A percentile compares a stretch with the other conserved stretches of the same genome.
Evolutionary conservation across 1,284 basidiomycete genomes (phyloP).

Genomic region (Ceraceosorus guamensis): DNA sequence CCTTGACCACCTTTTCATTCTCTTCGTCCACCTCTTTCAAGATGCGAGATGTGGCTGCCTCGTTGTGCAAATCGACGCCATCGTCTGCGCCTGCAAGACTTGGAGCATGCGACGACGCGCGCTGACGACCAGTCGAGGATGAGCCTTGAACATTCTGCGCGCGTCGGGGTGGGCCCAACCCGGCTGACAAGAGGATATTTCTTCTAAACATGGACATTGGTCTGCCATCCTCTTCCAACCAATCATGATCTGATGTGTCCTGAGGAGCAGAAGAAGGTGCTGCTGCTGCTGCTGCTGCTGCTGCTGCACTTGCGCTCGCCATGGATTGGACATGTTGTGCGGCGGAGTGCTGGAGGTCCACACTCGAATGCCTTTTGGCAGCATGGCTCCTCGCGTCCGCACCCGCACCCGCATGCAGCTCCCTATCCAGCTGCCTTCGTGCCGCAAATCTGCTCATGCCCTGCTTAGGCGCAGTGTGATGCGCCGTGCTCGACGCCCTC

Average conservation of each 20-base stretch:
- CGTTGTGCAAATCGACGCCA: background rate
- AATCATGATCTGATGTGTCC: constrained; percentile 56
- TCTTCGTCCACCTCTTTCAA: constrained; percentile 24
- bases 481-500: no score
- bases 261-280: no score
- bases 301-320: no score
- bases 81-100: background rate
- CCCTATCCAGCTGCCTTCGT: background rate
- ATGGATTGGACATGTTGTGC: no score
- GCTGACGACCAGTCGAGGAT: background rate
- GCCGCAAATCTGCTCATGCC: background rate
- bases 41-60: constrained; percentile 21
- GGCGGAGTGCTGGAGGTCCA: no score
- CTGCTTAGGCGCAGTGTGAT: no score
- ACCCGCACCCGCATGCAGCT: background rate
- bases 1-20: constrained; percentile 29
- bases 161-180: constrained; percentile 7
- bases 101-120: background rate
- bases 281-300: no score
- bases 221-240: constrained; percentile 25
- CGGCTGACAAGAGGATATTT: constrained; percentile 18
- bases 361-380: no score
- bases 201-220: constrained; percentile 43
- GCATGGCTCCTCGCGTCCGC: constrained; percentile 53
- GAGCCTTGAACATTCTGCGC: constrained; percentile 2